These are phyloP conservation scores for Eragrostis tef DNA, from an alignment of 202 grass and related monocot genomes.

Conservation along the genomic window DNA sequence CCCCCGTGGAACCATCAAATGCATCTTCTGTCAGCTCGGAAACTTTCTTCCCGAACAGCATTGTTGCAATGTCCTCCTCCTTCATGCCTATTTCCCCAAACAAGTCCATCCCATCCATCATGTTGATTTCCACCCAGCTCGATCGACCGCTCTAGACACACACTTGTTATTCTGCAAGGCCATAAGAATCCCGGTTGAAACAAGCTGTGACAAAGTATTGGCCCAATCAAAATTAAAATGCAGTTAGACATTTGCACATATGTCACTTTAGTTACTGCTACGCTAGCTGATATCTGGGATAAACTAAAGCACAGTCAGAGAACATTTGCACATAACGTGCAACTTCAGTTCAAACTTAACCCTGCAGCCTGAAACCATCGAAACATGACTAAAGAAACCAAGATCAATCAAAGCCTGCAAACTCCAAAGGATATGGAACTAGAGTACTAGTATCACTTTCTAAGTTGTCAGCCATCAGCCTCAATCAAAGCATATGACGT, in stretches of 20 bases:
- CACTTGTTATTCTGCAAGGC: constrained; percentile 16
- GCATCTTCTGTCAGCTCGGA: constrained; percentile 42
- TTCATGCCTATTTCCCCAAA: constrained; percentile 60
- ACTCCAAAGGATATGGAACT: not conserved
- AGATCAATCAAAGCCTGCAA: constrained; percentile 6
- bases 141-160: not conserved
- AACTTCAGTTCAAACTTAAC: constrained; percentile 2
- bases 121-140: constrained; percentile 23
- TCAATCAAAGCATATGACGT: not conserved
- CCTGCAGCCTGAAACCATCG: not conserved
- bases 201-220: not conserved
- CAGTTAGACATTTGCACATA: constrained; percentile 10
- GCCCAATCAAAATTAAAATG: constrained; percentile 25
- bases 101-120: constrained; percentile 58
- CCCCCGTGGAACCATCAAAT: constrained; percentile 60
- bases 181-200: not conserved
- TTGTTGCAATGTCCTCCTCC: constrained; percentile 67
- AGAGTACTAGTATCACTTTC: not conserved
- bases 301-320: not conserved
- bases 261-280: constrained; percentile 4
- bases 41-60: constrained; percentile 70
- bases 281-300: not conserved
- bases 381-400: not conserved
- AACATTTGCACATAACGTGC: constrained; percentile 22
- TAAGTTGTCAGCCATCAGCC: not conserved